Percentiles rank a stretch among this genome's conserved stretches.
These are phyloP conservation scores for Spergularia bocconei DNA, from an alignment of 148 eudicot species.

Conservation along the genomic window DNA sequence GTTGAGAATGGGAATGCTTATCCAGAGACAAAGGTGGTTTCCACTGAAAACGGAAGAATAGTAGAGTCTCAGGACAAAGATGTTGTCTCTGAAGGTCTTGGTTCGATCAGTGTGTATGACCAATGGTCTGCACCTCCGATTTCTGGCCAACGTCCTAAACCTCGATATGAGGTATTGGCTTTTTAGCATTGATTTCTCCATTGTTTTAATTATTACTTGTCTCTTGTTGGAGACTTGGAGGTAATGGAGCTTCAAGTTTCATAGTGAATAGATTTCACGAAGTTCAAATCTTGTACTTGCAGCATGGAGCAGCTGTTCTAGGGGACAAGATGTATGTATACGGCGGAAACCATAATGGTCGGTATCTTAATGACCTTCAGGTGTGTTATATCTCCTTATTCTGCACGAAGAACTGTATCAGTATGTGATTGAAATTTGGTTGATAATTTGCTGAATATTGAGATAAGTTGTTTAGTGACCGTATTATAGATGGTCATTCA, in stretches of 20 bases:
- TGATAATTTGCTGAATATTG: background rate
- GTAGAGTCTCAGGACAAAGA: slow-evolving; percentile 83
- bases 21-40: slow-evolving; percentile 61
- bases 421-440: background rate
- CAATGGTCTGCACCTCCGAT: slow-evolving; percentile 84
- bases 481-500: background rate
- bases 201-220: background rate
- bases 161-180: slow-evolving; percentile 88
- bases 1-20: slow-evolving; percentile 53
- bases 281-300: slow-evolving; percentile 29
- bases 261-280: background rate
- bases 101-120: slow-evolving; percentile 71
- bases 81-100: slow-evolving; percentile 75
- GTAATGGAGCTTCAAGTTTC: background rate
- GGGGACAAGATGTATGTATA: slow-evolving; percentile 89
- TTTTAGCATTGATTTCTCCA: slow-evolving; percentile 1
- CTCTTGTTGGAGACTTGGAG: background rate
- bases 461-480: background rate
- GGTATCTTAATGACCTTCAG: slow-evolving; percentile 97
- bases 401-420: background rate
- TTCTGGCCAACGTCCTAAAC: slow-evolving; percentile 74
- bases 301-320: slow-evolving; percentile 96
- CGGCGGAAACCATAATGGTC: slow-evolving; percentile 98
- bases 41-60: slow-evolving; percentile 56
- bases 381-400: slow-evolving; percentile 29